These are phyloP conservation scores for Blastobotrys attinorum DNA, from an alignment of 805 yeast species.

Conservation along the genomic window DNA sequence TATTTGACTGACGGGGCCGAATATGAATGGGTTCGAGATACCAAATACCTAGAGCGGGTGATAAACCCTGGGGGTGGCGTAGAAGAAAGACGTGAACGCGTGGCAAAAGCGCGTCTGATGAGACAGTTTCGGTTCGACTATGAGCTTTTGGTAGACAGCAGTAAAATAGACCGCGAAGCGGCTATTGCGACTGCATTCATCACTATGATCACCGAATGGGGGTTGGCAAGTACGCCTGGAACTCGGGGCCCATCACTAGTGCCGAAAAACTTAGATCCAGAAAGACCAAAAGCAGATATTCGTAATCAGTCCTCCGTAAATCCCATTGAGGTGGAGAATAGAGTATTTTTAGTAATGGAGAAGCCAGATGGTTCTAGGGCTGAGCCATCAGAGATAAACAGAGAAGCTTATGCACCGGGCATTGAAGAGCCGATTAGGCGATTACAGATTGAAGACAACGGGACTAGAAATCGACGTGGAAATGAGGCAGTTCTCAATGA, in stretches of 20 bases:
- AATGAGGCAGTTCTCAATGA: too few relatives aligned
- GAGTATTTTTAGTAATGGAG: slow-evolving; percentile 7
- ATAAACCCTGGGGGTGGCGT: slow-evolving; percentile 49
- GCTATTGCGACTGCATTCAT: slow-evolving; percentile 55
- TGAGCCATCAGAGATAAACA: not conserved
- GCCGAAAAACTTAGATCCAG: slow-evolving; percentile 9
- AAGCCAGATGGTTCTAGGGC: not conserved
- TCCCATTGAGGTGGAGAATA: slow-evolving; percentile 5
- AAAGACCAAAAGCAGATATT: not conserved
- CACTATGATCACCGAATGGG: slow-evolving; percentile 65
- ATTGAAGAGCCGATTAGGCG: too few relatives aligned
- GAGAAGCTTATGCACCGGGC: too few relatives aligned
- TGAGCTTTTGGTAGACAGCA: slow-evolving; percentile 45
- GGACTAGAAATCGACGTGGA: too few relatives aligned
- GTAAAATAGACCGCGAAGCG: slow-evolving; percentile 40
- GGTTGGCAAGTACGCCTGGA: slow-evolving; percentile 43
- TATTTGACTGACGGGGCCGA: slow-evolving; percentile 45
- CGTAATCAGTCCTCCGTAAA: not conserved
- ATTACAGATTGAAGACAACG: too few relatives aligned
- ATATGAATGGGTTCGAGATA: slow-evolving; percentile 48
- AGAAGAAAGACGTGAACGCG: slow-evolving; percentile 46
- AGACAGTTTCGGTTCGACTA: slow-evolving; percentile 54
- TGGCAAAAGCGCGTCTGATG: slow-evolving; percentile 49
- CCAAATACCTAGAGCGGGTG: slow-evolving; percentile 45
- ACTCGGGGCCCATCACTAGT: slow-evolving; percentile 46